Evolutionary conservation across 257 asterid genomes (phyloP).

Genomic region (Linderniella brevidens): DNA sequence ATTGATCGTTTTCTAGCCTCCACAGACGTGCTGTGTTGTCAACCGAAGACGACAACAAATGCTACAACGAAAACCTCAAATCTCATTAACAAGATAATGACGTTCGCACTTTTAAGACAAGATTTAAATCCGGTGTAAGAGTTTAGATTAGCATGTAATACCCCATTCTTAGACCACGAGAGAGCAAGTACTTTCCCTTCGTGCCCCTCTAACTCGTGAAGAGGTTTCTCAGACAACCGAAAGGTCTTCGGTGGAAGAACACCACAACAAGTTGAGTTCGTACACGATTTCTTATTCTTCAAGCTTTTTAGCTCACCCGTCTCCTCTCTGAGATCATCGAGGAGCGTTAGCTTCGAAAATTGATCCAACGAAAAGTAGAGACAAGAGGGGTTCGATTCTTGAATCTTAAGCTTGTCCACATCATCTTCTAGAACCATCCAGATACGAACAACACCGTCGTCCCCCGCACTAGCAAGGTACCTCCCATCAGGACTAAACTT

Average conservation of each 20-base stretch:
- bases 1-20: constrained; percentile 58
- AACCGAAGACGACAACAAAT: constrained; percentile 71
- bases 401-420: constrained; percentile 19
- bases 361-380: constrained; percentile 42
- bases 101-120: too few species aligned
- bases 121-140: too few species aligned
- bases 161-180: constrained; percentile 86
- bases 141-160: constrained; percentile 1
- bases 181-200: constrained; percentile 64
- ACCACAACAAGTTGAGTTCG: constrained; percentile 71
- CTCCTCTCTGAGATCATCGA: constrained; percentile 25
- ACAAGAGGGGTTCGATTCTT: constrained; percentile 47
- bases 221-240: constrained; percentile 63
- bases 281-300: constrained; percentile 31
- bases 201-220: constrained; percentile 75
- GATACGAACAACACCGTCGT: constrained; percentile 70
- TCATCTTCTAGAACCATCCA: constrained; percentile 78
- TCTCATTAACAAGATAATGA: not conserved
- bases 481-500: constrained; percentile 80
- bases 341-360: constrained; percentile 38
- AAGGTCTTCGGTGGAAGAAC: constrained; percentile 72
- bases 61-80: constrained; percentile 24
- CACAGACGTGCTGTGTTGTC: constrained; percentile 87
- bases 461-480: constrained; percentile 81
- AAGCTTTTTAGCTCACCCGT: constrained; percentile 10